Evolutionary conservation across 2,329 filamentous ascomycete genomes (phyloP).

Genomic region (Cordyceps cateniannulata): DNA sequence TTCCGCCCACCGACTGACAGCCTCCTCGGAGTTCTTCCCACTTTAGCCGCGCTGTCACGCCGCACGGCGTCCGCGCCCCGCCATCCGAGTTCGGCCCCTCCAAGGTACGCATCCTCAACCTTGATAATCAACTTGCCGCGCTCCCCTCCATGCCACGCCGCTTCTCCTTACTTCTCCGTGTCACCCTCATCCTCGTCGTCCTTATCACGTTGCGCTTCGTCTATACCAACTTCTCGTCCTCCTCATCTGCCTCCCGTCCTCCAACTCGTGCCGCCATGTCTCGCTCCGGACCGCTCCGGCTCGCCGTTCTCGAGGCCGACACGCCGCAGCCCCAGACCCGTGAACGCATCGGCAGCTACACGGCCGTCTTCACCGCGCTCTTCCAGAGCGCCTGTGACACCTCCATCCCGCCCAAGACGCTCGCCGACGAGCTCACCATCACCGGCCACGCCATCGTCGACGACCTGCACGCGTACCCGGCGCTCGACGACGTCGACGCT

Average conservation of each 20-base stretch:
- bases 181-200: background rate
- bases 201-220: background rate
- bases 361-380: conserved; percentile 59
- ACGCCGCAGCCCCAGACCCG: conserved; percentile 60
- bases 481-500: conserved; percentile 69
- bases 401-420: conserved; percentile 30
- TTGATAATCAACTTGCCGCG: background rate
- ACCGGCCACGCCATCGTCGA: conserved; percentile 58
- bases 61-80: background rate
- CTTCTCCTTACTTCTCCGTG: background rate
- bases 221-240: background rate
- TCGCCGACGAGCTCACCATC: conserved; percentile 25
- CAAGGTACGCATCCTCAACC: background rate
- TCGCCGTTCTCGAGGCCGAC: conserved; percentile 87
- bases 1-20: background rate
- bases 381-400: conserved; percentile 47
- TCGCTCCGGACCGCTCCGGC: conserved; percentile 48
- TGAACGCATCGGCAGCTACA: conserved; percentile 64
- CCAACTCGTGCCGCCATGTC: conserved; percentile 12
- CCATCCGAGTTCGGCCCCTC: conserved; percentile 6
- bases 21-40: background rate
- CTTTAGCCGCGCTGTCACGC: conserved; percentile 4
- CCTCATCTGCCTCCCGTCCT: conserved; percentile 16
- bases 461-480: conserved; percentile 60
- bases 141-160: background rate